Percentiles rank a stretch among this genome's conserved stretches.
These are phyloP conservation scores for Arthrobotrys iridis DNA, from an alignment of 2,329 filamentous ascomycete genomes.

Conservation along the genomic window DNA sequence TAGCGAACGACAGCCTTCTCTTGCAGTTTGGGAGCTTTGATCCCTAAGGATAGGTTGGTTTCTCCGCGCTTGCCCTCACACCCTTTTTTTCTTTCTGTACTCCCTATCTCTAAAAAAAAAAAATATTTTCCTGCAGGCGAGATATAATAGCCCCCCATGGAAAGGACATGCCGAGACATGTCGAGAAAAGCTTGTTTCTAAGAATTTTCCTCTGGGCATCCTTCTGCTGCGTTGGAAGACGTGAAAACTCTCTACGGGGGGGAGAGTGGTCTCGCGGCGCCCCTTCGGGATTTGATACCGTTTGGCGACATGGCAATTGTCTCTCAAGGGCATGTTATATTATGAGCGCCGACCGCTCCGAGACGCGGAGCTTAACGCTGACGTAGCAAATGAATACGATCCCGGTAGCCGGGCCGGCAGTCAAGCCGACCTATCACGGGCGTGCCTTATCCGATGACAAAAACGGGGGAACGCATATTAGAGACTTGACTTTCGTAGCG, in stretches of 20 bases:
- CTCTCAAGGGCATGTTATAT: neutral
- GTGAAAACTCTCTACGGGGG: conserved; percentile 12
- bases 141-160: conserved; percentile 30
- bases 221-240: conserved; percentile 4
- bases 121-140: conserved; percentile 13
- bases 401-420: conserved; percentile 39
- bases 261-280: conserved; percentile 2
- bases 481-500: conserved; percentile 35
- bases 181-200: conserved; percentile 54
- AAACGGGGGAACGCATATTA: conserved; percentile 25
- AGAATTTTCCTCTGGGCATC: conserved; percentile 11
- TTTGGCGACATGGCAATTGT: neutral
- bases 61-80: neutral
- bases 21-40: neutral
- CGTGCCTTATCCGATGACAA: conserved; percentile 52
- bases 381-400: conserved; percentile 11
- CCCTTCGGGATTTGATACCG: neutral
- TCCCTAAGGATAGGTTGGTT: neutral
- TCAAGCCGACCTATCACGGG: conserved; percentile 48
- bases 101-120: conserved; percentile 8
- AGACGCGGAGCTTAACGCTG: conserved; percentile 34
- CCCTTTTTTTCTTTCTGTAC: neutral
- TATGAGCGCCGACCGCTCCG: conserved; percentile 24
- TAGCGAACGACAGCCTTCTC: neutral
- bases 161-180: conserved; percentile 54